Evolutionary conservation across 331 rosid genomes (phyloP).

Genomic region (Quercus tomentella): DNA sequence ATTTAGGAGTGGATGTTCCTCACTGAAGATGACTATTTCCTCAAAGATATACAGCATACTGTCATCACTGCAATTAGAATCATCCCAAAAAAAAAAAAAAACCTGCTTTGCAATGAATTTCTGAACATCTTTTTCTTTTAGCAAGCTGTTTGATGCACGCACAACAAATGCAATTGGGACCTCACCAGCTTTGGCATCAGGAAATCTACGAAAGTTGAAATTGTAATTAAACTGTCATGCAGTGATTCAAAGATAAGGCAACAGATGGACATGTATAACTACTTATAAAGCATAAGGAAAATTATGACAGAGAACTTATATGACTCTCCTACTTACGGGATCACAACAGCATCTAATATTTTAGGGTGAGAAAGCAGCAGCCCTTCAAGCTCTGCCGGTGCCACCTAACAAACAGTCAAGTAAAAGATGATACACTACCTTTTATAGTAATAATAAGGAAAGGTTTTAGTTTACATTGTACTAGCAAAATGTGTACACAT

Average conservation of each 20-base stretch:
- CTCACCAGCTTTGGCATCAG: constrained; percentile 41
- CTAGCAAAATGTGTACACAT: no score
- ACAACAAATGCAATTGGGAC: constrained; percentile 50
- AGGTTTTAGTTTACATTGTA: no score
- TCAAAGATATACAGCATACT: not conserved
- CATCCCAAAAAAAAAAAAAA: not conserved
- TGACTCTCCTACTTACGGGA: constrained; percentile 53
- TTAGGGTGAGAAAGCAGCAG: constrained; percentile 64
- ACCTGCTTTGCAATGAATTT: constrained; percentile 38
- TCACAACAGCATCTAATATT: constrained; percentile 11
- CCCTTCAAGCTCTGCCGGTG: constrained; percentile 84
- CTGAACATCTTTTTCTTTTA: constrained; percentile 25
- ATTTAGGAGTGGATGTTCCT: not conserved
- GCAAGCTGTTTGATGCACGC: constrained; percentile 29
- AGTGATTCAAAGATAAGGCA: not conserved
- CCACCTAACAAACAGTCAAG: constrained; percentile 38
- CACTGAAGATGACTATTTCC: not conserved
- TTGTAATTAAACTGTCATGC: not conserved
- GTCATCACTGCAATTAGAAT: not conserved
- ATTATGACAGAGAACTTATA: not conserved
- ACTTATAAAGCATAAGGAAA: not conserved
- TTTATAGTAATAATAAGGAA: no score
- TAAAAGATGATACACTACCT: no score
- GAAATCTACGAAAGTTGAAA: constrained; percentile 27
- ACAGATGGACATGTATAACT: not conserved